A percentile compares a stretch with the other conserved stretches of the same genome.
phyloP scores from a whole-genome alignment of 495 filamentous ascomycete species.

The Penicillium egyptiacum region DNA sequence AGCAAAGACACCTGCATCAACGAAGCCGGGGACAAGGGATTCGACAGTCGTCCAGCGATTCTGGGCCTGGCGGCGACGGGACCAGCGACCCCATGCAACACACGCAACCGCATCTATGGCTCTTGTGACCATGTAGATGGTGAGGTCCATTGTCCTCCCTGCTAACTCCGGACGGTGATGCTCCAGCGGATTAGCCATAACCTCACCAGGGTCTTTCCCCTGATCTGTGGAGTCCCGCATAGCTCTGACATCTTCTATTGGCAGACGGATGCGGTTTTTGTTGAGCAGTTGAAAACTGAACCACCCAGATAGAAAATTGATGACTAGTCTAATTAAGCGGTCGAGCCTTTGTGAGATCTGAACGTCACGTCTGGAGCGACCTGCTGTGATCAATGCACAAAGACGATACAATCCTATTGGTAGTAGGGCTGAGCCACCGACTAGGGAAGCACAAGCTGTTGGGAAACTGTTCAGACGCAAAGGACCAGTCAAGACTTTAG shows the following conservation, averaged over 20 bases:
- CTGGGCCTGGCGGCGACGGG: slow-evolving; percentile 27
- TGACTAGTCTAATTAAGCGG: slow-evolving; percentile 40
- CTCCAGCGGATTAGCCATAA: slow-evolving; percentile 25
- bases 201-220: slow-evolving; percentile 39
- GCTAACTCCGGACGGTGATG: slow-evolving; percentile 45
- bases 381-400: slow-evolving; percentile 28
- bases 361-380: slow-evolving; percentile 18
- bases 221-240: slow-evolving; percentile 8
- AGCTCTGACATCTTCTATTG: slow-evolving; percentile 11
- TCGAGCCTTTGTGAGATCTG: slow-evolving; percentile 18
- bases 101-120: slow-evolving; percentile 72
- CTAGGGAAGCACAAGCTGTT: slow-evolving; percentile 73
- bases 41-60: slow-evolving; percentile 55
- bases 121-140: slow-evolving; percentile 73
- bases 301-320: slow-evolving; percentile 50
- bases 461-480: slow-evolving; percentile 62
- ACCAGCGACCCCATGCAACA: slow-evolving; percentile 60
- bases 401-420: slow-evolving; percentile 41
- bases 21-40: slow-evolving; percentile 48
- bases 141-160: slow-evolving; percentile 83
- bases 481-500: slow-evolving; percentile 36
- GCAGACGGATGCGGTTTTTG: slow-evolving; percentile 29
- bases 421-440: slow-evolving; percentile 76
- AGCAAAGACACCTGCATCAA: slow-evolving; percentile 75
- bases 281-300: slow-evolving; percentile 50